Evolutionary conservation across 2,329 filamentous ascomycete species (phyloP), one percentile per base, ranked within the genome.

Genomic region (Alternaria brassicicola): DNA sequence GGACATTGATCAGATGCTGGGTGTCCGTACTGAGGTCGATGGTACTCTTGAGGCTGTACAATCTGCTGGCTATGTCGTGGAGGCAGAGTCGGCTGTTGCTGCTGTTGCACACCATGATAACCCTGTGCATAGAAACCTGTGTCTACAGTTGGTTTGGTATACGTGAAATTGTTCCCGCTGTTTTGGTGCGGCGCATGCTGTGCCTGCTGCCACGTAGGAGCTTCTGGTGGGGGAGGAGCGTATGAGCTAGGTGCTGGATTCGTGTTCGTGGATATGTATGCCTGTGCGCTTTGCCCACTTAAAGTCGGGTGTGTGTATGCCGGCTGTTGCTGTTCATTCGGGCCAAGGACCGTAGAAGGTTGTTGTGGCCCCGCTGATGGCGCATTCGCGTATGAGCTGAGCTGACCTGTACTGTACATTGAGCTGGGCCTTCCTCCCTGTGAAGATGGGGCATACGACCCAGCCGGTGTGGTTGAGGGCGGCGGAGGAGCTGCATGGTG

Each of bases 201-300:
- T n/a, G 69, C 66, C 42, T 77, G 76, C 41, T 76, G 70, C 76
- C 75, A 78, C 35, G 72, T 72, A 26, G 74, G 71, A 33, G 75
- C 62, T 59, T 75, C 74, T 30, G 75, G 74, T 9, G 75, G 73
- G 6, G 75, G 74, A 62, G 75, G 73, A 2, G 73, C 65, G 50
- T 78, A 76, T 8, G 73, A 70, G 19, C 74, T 73, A 5, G 74
- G 70, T 60, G 72, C 65, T n/a, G 70, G 73, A 30, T n/a, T n/a
- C n/a, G n/a, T n/a, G n/a, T n/a, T n/a, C n/a, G n/a, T n/a, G n/a
- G n/a, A n/a, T n/a, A n/a, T n/a, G n/a, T n/a, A 76, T 76, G 15
- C 31, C 15, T 10, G 12, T 31, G 30, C 12, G 15, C 31, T 15
- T 17, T 36, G 33, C n/a, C 7, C 33, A 36, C 1, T 10, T 17